Evolutionary conservation across 2,329 filamentous ascomycete genomes (phyloP), one percentile per base, ranked within the genome.

Genomic region (Claviceps arundinis): DNA sequence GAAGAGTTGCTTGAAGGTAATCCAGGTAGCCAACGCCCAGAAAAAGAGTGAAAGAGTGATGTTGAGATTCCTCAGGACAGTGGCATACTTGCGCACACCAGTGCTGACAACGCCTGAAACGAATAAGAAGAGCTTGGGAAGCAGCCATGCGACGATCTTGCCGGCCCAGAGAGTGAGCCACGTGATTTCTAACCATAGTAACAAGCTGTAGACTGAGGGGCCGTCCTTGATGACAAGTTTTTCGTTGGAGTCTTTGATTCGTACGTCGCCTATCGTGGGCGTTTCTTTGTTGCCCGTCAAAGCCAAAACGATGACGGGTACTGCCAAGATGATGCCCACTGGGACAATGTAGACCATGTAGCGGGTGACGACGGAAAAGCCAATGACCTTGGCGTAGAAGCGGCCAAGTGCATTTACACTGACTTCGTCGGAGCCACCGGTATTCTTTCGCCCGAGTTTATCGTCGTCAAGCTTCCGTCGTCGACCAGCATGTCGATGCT

Each of bases 301-400:
- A 11, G 72, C 64, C 16, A 81, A 69, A 19, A 84, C 69, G 49
- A 84, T 69, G 38, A 87, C 70, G 13, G 83, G 83, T 5, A 81
- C 63, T 7, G 80, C 80, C 50, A 87, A 72, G 26, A 84, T 60
- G 16, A 82, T 54, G 46, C 74, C 80, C 34, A 87, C 69, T 5
- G 84, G 84, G 24, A 82, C 67, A 56, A 87, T 75, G 61, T 86
- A 87, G 56, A 87, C 73, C 47, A 85, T 68, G 62, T 87, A 87
- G 47, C 83, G 74, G 4, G 80, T 83, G 55, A 85, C 60, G 56
- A 81, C 72, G 7, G 80, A 83, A 61, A 82, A 82, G 58, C 73
- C 71, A 54, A 85, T 69, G 56, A 87, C 74, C 63, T 77, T 83
- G 60, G 75, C 73, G 67, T 87, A 84, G 38, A 87, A 61, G 54